Evolutionary conservation across 106 monocot genomes (phyloP).

Genomic region (Xerophyta viscosa): DNA sequence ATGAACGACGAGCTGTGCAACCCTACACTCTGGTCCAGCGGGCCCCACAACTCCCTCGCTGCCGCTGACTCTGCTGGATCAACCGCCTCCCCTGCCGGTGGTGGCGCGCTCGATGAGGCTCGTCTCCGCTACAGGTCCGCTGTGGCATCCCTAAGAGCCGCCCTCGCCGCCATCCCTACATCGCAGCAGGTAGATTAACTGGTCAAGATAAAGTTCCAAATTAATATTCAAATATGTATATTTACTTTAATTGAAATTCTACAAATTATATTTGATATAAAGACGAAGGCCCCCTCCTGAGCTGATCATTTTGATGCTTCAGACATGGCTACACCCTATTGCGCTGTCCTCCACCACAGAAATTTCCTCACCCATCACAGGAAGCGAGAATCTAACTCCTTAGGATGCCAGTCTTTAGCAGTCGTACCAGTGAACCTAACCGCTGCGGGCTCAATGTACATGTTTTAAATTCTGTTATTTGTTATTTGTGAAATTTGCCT

Average conservation of each 20-base stretch:
- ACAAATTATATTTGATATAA: not conserved
- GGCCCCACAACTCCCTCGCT: conserved; percentile 3
- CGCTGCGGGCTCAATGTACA: no score
- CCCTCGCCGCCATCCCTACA: conserved; percentile 43
- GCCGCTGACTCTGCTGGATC: not conserved
- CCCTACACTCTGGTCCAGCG: conserved; percentile 65
- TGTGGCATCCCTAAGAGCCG: conserved; percentile 60
- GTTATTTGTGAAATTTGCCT: no score
- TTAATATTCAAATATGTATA: not conserved
- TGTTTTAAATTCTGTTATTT: no score
- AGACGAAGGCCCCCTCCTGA: no score
- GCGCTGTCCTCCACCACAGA: no score
- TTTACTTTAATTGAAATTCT: not conserved
- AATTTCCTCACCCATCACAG: no score
- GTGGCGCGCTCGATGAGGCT: conserved; percentile 84
- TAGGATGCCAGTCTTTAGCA: no score
- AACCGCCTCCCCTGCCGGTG: conserved; percentile 1
- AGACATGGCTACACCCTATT: no score
- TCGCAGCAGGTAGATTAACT: conserved; percentile 14
- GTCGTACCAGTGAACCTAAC: no score
- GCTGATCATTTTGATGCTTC: no score
- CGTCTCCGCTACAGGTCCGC: conserved; percentile 82
- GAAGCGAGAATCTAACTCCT: no score
- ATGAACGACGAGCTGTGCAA: conserved; percentile 99
- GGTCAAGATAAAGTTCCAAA: not conserved